Evolutionary conservation across 345 rosid genomes (phyloP).

Genomic region (Geranium brycei): DNA sequence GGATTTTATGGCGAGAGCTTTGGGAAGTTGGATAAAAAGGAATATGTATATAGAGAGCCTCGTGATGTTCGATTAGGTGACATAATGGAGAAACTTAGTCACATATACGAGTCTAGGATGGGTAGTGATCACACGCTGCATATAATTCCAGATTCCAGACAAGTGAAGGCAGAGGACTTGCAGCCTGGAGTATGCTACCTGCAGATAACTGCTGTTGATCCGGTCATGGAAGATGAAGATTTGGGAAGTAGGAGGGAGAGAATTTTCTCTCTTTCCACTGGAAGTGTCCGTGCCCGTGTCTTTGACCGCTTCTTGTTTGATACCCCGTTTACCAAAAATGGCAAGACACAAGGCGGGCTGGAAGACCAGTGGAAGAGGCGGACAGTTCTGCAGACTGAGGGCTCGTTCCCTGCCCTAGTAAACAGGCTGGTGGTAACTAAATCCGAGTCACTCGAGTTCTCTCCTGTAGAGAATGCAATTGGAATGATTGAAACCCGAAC

Average conservation of each 20-base stretch:
- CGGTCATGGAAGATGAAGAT: conserved; percentile 99
- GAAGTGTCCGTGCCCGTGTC: conserved; percentile 84
- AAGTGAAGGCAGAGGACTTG: conserved; percentile 92
- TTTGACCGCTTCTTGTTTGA: conserved; percentile 95
- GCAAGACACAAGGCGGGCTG: conserved; percentile 94
- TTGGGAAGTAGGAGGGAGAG: conserved; percentile 95
- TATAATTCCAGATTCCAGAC: conserved; percentile 87
- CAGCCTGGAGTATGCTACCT: conserved; percentile 90
- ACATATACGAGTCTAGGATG: conserved; percentile 87
- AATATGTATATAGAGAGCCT: conserved; percentile 86
- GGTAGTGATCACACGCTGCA: conserved; percentile 78
- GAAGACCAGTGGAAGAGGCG: conserved; percentile 99
- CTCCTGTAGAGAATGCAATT: conserved; percentile 96
- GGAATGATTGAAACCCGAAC: conserved; percentile 99
- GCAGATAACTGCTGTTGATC: conserved; percentile 95
- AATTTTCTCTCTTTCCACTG: conserved; percentile 86
- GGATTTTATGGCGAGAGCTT: conserved; percentile 94
- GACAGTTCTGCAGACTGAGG: conserved; percentile 84
- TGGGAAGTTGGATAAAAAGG: conserved; percentile 76
- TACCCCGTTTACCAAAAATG: conserved; percentile 97
- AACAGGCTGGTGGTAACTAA: conserved; percentile 79
- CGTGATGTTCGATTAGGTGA: conserved; percentile 96
- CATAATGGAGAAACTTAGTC: conserved; percentile 98
- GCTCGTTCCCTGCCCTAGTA: conserved; percentile 93
- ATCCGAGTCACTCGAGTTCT: conserved; percentile 93